Evolutionary conservation across 169 alveolate genomes (phyloP), one percentile per base, ranked within the genome.

Genomic region (Babesia sp.): DNA sequence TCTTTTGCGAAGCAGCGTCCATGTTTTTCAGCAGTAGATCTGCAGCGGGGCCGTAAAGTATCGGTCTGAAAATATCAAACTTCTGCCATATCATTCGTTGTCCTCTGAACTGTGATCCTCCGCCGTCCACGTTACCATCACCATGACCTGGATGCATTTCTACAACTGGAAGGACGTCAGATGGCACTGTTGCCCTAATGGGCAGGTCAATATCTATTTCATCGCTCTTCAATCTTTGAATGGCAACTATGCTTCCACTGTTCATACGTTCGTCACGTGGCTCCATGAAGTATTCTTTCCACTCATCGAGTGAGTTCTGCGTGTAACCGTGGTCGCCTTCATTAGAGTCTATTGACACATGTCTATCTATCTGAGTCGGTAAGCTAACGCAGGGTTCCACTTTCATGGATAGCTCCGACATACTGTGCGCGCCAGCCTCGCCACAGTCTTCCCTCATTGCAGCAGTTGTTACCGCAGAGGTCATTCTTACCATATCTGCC

Each of bases 71-170:
- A n/a, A 79, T 54, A 48, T 79, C 87, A 28, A 54, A 79, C 28
- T 79, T 79, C 34, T 79, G 81, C 83, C 82, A 69, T 33, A 79
- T 39, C 69, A 79, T 58, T n/a, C 78, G 46, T 26, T 72, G 83
- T 18, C 83, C 41, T 5, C 85, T 37, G 59, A 33, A 63, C 66
- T 75, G 64, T 0, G 74, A 44, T 6, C 58, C 29, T 42, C 48
- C 48, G 34, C 74, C 22, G 29, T 64, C 74, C 12, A 42, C 31
- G 2, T 28, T 26, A 8, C 16, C 58, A 3, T 64, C 74, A 20
- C 63, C 63, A 6, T 28, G 6, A 3, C 55, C 61, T 8, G 74
- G 7, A 11, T 63, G 72, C 36, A 64, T 56, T 3, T 64, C 74
- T 2, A 64, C 74, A 5, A 64, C 63, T 20, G 74, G 74, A 6